Base-by-base conservation (phyloP, 108 stramenopile species). In the Aurantiochytrium sp. region DNA sequence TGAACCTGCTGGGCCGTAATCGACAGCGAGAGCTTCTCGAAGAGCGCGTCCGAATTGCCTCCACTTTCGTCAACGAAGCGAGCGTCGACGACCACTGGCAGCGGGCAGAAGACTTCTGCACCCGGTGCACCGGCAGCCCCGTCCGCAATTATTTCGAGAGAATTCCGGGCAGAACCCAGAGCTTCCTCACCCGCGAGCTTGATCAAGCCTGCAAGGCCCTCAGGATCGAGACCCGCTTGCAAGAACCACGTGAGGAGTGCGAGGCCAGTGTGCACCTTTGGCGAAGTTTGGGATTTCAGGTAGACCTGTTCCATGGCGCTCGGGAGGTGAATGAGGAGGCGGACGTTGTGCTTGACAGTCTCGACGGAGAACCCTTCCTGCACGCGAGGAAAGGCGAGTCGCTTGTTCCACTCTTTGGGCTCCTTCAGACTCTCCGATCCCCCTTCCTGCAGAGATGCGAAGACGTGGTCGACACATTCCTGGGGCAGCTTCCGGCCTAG, bases 31-130 rank as follows among this genome's bases (percentile, higher is more conserved):
- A 81, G 69, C 45, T 81, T 81, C 8, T 81, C 69, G 45, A 81
- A 81, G n/a, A 81, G 69, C 48, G 69, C 48, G 37, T 81, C 69
- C 12, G 69, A 6, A 12, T 6, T n/a, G 24, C 69, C 45, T 5
- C 69, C 69, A 6, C 48, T 81, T 48, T 81, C 69, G n/a, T 81
- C 69, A 6, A 81, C 69, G 69, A 81, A 81, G 10, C 69, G 69
- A 48, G 17, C n/a, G 45, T 81, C 69, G 10, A 81, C 17, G 24
- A 81, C n/a, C 5, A 81, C 69, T 81, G 69, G 69, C 12, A 81
- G n/a, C 24, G 69, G 69, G 2, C 69, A 81, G 12, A 45, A 45
- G 0, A 4, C 45, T 0, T 81, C 5, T 5, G 1, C 69, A 39
- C 0, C 42, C 5, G 5, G 37, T 10, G 42, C 45, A 81, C 5